Percentiles rank a stretch among this genome's conserved stretches.
phyloP scores from a whole-genome alignment of 2,329 filamentous ascomycete genomes.

The Aspergillus eucalypticola region DNA sequence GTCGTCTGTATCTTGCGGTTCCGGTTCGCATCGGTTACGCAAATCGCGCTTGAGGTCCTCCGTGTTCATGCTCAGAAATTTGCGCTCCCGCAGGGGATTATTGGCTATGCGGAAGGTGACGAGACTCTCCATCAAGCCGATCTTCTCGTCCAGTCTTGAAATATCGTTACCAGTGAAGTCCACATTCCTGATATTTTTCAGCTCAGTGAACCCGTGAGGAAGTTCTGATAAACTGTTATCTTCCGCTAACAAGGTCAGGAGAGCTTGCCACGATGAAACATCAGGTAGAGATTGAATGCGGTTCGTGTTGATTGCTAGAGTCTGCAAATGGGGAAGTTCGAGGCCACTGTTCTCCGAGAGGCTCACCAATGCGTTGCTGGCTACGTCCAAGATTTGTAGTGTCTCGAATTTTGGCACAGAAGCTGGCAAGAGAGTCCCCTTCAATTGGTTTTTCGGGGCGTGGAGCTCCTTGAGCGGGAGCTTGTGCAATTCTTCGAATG shows the following conservation, averaged over 20 bases:
- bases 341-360: constrained; percentile 54
- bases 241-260: constrained; percentile 73
- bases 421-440: constrained; percentile 68
- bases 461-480: constrained; percentile 73
- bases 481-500: constrained; percentile 66
- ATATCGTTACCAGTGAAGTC: constrained; percentile 88
- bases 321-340: constrained; percentile 70
- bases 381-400: constrained; percentile 75
- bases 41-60: constrained; percentile 79
- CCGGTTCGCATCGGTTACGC: constrained; percentile 62
- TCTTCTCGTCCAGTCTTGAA: constrained; percentile 69
- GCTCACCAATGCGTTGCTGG: constrained; percentile 68
- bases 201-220: constrained; percentile 71
- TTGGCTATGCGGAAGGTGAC: constrained; percentile 74
- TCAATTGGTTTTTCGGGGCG: constrained; percentile 75
- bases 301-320: constrained; percentile 78
- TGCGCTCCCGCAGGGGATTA: constrained; percentile 89
- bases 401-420: constrained; percentile 59
- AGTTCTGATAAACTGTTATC: constrained; percentile 77
- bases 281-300: constrained; percentile 72
- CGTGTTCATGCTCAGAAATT: constrained; percentile 75
- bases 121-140: constrained; percentile 77
- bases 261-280: constrained; percentile 69
- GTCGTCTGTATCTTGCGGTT: constrained; percentile 38
- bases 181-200: constrained; percentile 70